Base-by-base conservation (phyloP, 768 basidiomycete genomes). In the Termitomyces sp. region DNA sequence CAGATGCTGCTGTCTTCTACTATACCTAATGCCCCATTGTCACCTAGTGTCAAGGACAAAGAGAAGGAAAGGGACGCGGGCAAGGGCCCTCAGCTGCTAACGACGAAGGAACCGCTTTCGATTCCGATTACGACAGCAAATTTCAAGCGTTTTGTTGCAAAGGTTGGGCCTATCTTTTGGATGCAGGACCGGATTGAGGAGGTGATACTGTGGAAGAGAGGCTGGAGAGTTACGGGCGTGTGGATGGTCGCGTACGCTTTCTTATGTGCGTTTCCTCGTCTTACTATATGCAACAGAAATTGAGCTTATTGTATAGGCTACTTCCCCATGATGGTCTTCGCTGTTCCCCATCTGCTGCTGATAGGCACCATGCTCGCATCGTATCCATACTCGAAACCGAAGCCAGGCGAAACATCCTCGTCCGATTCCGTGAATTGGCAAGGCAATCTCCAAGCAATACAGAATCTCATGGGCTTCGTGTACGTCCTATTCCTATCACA, bases 401-500 rank as follows among this genome's bases (percentile, higher is more conserved):
- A 31, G 0, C 73, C 72, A 9, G 32, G 40, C 9, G 56, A 57
- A 37, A 66, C 73, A 38, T 71, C 74, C 19, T 65, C 77, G 1
- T 65, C 79, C 63, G 87, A 85, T 4, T 82, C 84, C 11, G 79
- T 85, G 0, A 88, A 90, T 57, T 95, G 91, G 86, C 87, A 89
- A 59, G 87, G 89, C 16, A 96, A 95, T 60, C 73, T 95, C 3
- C 92, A 95, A 71, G 92, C 80, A 1, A 89, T 95, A 29, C 94
- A 95, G 67, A 95, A 95, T 62, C 80, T 95, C 31, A 95, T 95
- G 92, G 92, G 92, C 6, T 73, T 81, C 7, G 73, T 86, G 90
- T 93, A 71, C 61, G 89, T 73, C n/a, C n/a, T n/a, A n/a, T n/a
- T n/a, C n/a, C n/a, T n/a, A 46, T 53, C 31, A 43, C 53, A 23